Evolutionary conservation across 1,284 basidiomycete species (phyloP).

Genomic region (Sporisorium scitamineum): DNA sequence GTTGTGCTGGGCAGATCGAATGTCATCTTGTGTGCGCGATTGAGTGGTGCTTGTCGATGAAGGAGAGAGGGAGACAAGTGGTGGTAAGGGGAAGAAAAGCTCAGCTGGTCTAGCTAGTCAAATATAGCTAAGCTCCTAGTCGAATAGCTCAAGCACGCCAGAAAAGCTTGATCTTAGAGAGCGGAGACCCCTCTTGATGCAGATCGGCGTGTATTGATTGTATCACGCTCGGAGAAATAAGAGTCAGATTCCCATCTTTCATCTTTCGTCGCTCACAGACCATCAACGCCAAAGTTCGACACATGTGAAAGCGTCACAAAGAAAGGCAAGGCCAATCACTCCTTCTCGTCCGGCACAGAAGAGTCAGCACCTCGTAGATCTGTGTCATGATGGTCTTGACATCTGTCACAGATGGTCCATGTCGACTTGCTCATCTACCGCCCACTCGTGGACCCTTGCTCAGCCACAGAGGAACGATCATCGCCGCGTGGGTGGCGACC

Average conservation of each 20-base stretch:
- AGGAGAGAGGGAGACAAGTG: background rate
- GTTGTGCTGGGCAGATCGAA: constrained; percentile 50
- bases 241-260: too few relatives aligned
- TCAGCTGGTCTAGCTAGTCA: background rate
- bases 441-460: background rate
- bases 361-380: background rate
- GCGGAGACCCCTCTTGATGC: background rate
- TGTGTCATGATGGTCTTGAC: background rate
- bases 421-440: background rate
- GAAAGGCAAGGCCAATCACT: background rate
- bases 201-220: background rate
- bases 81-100: background rate
- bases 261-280: background rate
- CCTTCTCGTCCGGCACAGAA: background rate
- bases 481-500: background rate
- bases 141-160: background rate
- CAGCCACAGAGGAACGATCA: background rate
- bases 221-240: background rate
- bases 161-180: background rate
- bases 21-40: constrained; percentile 45
- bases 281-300: background rate
- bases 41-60: background rate
- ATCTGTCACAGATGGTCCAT: background rate
- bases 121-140: too few relatives aligned
- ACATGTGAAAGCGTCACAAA: constrained; percentile 5